These are phyloP conservation scores for Diplosphaera chodatii DNA, from an alignment of 139 green algal genomes.

Conservation along the genomic window DNA sequence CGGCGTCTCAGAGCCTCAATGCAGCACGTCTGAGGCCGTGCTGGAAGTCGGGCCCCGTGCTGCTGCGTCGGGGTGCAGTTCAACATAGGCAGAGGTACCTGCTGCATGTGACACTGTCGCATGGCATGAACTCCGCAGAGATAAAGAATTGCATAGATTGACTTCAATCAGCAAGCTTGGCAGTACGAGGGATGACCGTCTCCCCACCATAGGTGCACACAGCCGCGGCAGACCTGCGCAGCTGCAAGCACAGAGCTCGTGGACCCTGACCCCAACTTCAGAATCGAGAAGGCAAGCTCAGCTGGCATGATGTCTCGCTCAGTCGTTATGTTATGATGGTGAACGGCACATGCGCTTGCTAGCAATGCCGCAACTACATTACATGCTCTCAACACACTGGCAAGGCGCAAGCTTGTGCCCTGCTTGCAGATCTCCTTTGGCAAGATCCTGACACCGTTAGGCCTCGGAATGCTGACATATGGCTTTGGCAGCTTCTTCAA, in stretches of 20 bases:
- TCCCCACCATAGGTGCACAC: too few species aligned
- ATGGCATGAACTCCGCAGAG: too few species aligned
- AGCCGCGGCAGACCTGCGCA: background rate
- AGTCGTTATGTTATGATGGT: too few species aligned
- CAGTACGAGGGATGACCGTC: too few species aligned
- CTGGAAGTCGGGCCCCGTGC: background rate
- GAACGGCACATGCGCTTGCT: too few species aligned
- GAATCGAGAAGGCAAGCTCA: background rate
- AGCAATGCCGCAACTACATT: too few species aligned
- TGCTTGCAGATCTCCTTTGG: constrained; percentile 72
- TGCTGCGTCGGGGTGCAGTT: too few species aligned
- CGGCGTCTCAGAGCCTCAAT: background rate
- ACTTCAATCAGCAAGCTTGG: too few species aligned
- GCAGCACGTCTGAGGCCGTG: background rate
- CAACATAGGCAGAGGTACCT: background rate
- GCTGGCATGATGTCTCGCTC: too few species aligned
- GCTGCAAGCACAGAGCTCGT: background rate
- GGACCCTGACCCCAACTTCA: background rate
- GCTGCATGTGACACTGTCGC: too few species aligned
- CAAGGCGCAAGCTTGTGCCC: background rate
- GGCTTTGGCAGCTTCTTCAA: constrained; percentile 93
- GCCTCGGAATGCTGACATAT: constrained; percentile 68
- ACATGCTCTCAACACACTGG: background rate
- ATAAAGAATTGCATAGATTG: too few species aligned
- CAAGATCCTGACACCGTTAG: constrained; percentile 71